These are phyloP conservation scores for Metarhizium robertsii DNA, from an alignment of 2,329 filamentous ascomycete species.

Conservation along the genomic window DNA sequence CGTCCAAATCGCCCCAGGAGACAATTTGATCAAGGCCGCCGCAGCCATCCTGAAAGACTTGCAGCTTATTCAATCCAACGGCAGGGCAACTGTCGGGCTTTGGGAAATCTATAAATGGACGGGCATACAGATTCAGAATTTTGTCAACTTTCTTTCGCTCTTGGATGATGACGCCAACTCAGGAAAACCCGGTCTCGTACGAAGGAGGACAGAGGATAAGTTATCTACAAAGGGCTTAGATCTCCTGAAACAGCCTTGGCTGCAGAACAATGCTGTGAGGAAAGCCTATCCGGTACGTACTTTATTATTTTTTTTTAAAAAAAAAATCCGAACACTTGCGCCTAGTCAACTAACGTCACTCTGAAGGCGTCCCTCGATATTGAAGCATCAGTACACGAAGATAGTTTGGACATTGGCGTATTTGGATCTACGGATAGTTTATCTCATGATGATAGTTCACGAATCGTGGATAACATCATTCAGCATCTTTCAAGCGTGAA, in stretches of 20 bases:
- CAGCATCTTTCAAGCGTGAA: slow-evolving; percentile 5
- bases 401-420: slow-evolving; percentile 28
- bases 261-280: slow-evolving; percentile 14
- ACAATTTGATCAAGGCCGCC: slow-evolving; percentile 41
- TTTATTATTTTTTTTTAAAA: neutral
- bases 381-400: slow-evolving; percentile 25
- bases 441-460: slow-evolving; percentile 15
- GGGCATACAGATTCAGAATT: slow-evolving; percentile 57
- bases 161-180: slow-evolving; percentile 17
- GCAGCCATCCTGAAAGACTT: slow-evolving; percentile 59
- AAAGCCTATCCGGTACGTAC: slow-evolving; percentile 20
- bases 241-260: slow-evolving; percentile 6
- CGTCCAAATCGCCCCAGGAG: slow-evolving; percentile 29
- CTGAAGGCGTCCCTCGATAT: slow-evolving; percentile 30
- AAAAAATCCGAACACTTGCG: neutral
- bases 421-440: slow-evolving; percentile 25
- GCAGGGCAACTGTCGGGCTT: slow-evolving; percentile 50
- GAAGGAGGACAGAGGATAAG: neutral
- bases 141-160: slow-evolving; percentile 71
- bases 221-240: neutral
- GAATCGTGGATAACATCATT: slow-evolving; percentile 17
- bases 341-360: slow-evolving; percentile 2
- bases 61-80: slow-evolving; percentile 41
- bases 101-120: slow-evolving; percentile 71
- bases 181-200: neutral